Evolutionary conservation across 805 yeast species (phyloP).

Genomic region (Nakazawaea laoshanensis): DNA sequence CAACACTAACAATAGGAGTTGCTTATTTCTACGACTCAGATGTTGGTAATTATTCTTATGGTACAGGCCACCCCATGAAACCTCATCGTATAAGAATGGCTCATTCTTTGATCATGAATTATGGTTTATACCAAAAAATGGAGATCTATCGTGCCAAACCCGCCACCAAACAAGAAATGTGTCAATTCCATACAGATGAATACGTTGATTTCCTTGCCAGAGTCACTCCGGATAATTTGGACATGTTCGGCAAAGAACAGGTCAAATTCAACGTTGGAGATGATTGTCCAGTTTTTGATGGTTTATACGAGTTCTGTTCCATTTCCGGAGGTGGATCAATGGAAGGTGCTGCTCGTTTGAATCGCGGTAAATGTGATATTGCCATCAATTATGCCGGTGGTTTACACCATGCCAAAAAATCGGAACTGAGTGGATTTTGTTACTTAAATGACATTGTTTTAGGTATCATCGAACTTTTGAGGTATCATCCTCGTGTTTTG

Average conservation of each 20-base stretch:
- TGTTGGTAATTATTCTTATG: slow-evolving; percentile 96
- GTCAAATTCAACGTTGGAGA: slow-evolving; percentile 94
- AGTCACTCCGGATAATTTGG: slow-evolving; percentile 88
- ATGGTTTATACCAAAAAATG: slow-evolving; percentile 94
- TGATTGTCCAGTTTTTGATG: slow-evolving; percentile 82
- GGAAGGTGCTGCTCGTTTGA: slow-evolving; percentile 82
- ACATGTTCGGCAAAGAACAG: slow-evolving; percentile 79
- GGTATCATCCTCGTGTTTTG: slow-evolving; percentile 79
- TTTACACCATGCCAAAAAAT: slow-evolving; percentile 85
- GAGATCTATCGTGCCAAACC: slow-evolving; percentile 96
- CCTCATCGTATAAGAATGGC: slow-evolving; percentile 99
- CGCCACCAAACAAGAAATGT: slow-evolving; percentile 96
- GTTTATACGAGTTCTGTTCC: slow-evolving; percentile 66
- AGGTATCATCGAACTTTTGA: slow-evolving; percentile 68
- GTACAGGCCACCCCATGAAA: slow-evolving; percentile 98
- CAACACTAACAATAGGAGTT: slow-evolving; percentile 47
- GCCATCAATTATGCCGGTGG: slow-evolving; percentile 96
- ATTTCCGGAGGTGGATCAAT: slow-evolving; percentile 84
- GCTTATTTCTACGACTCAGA: slow-evolving; percentile 85
- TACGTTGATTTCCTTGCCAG: slow-evolving; percentile 87
- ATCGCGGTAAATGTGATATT: slow-evolving; percentile 77
- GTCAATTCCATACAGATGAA: slow-evolving; percentile 97
- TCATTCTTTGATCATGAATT: slow-evolving; percentile 92
- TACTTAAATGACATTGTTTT: slow-evolving; percentile 85
- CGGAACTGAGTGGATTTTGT: slow-evolving; percentile 87